Base-by-base conservation (phyloP, 768 basidiomycete species). In the Macrocybe gigantea region DNA sequence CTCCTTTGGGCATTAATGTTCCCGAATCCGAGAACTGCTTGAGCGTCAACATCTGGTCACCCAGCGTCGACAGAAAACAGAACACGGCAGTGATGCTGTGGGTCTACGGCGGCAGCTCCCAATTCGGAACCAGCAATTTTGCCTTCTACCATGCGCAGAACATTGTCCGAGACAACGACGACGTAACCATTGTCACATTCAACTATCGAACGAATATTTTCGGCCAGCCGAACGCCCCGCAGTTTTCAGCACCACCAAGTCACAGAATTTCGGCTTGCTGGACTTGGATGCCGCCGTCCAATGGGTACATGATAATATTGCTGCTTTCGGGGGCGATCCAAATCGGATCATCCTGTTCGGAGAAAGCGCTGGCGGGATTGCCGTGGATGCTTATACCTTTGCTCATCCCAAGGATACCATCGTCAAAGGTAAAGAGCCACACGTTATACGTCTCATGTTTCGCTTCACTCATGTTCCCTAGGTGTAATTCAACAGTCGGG, bases 221-320 rank as follows among this genome's bases (percentile, higher is more conserved):
- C 45, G 65, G 65, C 1, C 62, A 65, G 47, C 68, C 68, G 5
- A 64, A 62, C 44, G 64, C 66, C 7, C 65, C 66, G 6, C 65
- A 68, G 43, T 68, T 30, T 49, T 51, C 31, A 51, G 49, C 15
- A 44, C 49, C 6, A 49, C 49, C 1, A 51, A 49, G 7, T 53
- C 61, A 2, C 65, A 66, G 42, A 70, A 69, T 45, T 68, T 64
- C 54, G 67, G 67, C 6, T 51, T 68, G 5, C 55, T 66, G 3
- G 68, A 71, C 40, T 15, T 59, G 5, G 59, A 64, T 13, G 63
- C 65, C 14, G 71, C 68, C 5, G 61, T 74, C 7, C 51, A 70
- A 49, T 73, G 72, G 74, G 64, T 74, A 6, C 64, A 69, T 36
- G 58, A 65, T 36, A 71, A 76, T 50, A 74, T 76, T 45, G 64